Conservation (phyloP, 1,284 basidiomycete genomes). For the Meripilus lineatus region DNA sequence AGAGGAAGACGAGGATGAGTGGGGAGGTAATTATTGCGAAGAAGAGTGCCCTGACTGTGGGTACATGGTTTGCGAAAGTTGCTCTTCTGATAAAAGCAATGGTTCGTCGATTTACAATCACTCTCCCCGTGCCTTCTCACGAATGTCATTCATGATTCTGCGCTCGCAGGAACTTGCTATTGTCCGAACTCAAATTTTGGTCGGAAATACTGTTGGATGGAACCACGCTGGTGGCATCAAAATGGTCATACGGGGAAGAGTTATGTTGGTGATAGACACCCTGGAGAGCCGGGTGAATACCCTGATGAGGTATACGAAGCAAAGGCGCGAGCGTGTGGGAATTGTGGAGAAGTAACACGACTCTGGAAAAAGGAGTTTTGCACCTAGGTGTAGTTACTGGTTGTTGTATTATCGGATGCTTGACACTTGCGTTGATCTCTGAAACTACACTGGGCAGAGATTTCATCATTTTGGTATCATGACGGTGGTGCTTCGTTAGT, state of each 20-base stretch:
- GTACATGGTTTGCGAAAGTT: constrained; percentile 33
- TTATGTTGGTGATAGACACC: constrained; percentile 33
- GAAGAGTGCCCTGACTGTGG: constrained; percentile 30
- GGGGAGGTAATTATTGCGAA: constrained; percentile 11
- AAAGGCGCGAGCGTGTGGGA: constrained; percentile 27
- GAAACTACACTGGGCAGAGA: too few relatives aligned
- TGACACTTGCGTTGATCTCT: too few relatives aligned
- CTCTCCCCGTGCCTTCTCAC: not conserved
- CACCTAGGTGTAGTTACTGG: not conserved
- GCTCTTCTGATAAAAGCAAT: constrained; percentile 24
- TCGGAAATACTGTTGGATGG: constrained; percentile 28
- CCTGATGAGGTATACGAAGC: constrained; percentile 25
- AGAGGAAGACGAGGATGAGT: constrained; percentile 10
- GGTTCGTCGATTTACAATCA: constrained; percentile 8
- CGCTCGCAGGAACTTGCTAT: constrained; percentile 31
- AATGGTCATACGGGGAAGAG: constrained; percentile 24
- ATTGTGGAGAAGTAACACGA: constrained; percentile 27
- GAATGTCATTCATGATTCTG: not conserved
- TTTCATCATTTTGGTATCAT: not conserved
- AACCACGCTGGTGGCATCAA: constrained; percentile 29
- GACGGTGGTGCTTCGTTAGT: too few relatives aligned
- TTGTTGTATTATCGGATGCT: too few relatives aligned
- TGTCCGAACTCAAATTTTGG: constrained; percentile 34
- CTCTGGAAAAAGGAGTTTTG: constrained; percentile 26
- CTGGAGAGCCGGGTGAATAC: constrained; percentile 21